Evolutionary conservation across 257 asterid genomes (phyloP).

Genomic region (Jaltomata sinuosa): DNA sequence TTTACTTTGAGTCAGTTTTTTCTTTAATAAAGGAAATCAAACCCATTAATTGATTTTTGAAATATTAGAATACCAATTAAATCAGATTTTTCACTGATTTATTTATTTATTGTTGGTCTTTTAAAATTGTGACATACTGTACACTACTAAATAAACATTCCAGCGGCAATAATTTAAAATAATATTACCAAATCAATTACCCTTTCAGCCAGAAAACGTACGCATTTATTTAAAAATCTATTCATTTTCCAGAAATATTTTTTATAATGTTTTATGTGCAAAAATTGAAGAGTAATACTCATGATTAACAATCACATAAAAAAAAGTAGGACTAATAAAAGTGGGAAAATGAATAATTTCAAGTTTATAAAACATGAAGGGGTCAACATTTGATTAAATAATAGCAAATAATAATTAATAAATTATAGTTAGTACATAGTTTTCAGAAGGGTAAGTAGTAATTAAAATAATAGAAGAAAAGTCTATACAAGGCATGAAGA

Average conservation of each 20-base stretch:
- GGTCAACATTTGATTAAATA: not conserved
- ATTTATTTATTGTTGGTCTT: not conserved
- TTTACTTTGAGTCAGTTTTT: not conserved
- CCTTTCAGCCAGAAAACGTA: not conserved
- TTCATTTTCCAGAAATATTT: no score
- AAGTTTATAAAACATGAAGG: not conserved
- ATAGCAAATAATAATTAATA: not conserved
- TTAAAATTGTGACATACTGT: not conserved
- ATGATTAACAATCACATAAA: not conserved
- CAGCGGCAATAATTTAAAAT: not conserved
- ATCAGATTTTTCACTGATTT: not conserved
- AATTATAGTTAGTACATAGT: constrained; percentile 1
- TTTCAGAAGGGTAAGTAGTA: not conserved
- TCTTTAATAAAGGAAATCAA: not conserved
- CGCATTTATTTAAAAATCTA: not conserved
- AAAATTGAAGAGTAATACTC: not conserved
- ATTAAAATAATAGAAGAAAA: not conserved
- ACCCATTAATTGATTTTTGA: not conserved
- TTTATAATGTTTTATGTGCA: not conserved
- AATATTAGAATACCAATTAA: not conserved
- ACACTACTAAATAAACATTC: not conserved
- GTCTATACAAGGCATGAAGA: not conserved
- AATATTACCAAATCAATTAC: not conserved
- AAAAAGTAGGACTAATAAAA: not conserved
- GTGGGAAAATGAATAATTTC: not conserved